A percentile compares a stretch with the other conserved stretches of the same genome.
phyloP scores from a whole-genome alignment of 495 filamentous ascomycete species.

The Chaetomidium leptoderma region DNA sequence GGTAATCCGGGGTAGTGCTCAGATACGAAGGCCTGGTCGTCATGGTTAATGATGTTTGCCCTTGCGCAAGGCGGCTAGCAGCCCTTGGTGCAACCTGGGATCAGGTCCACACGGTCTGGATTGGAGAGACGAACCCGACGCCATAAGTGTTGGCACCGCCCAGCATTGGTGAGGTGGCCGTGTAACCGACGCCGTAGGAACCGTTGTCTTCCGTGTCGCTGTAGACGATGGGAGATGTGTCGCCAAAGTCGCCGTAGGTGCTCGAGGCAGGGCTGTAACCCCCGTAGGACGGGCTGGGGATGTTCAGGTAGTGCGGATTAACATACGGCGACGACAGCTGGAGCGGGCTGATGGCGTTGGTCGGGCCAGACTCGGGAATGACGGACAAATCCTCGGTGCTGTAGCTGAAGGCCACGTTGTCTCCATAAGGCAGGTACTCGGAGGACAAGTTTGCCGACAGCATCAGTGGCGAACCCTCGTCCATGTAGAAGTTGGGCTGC shows the following conservation, averaged over 20 bases:
- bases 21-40: constrained; percentile 42
- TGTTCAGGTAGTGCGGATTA: constrained; percentile 50
- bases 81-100: constrained; percentile 35
- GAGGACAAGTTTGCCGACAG: constrained; percentile 36
- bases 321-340: constrained; percentile 47
- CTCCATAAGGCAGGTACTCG: constrained; percentile 45
- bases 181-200: constrained; percentile 38
- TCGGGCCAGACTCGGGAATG: constrained; percentile 37
- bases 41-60: constrained; percentile 46
- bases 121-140: constrained; percentile 54
- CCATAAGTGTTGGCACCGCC: constrained; percentile 45
- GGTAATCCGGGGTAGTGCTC: constrained; percentile 36
- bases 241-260: constrained; percentile 50
- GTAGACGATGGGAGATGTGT: constrained; percentile 48
- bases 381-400: constrained; percentile 52
- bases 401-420: constrained; percentile 52
- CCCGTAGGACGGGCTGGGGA: constrained; percentile 52
- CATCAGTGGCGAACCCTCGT: constrained; percentile 33
- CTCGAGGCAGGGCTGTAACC: constrained; percentile 54
- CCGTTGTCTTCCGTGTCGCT: constrained; percentile 51
- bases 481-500: constrained; percentile 44
- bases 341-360: constrained; percentile 46
- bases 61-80: constrained; percentile 32
- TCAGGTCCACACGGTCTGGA: constrained; percentile 51
- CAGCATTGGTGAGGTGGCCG: constrained; percentile 36